Conservation (phyloP, 2,329 filamentous ascomycete species). For the Ceratocystiopsis minuta region DNA sequence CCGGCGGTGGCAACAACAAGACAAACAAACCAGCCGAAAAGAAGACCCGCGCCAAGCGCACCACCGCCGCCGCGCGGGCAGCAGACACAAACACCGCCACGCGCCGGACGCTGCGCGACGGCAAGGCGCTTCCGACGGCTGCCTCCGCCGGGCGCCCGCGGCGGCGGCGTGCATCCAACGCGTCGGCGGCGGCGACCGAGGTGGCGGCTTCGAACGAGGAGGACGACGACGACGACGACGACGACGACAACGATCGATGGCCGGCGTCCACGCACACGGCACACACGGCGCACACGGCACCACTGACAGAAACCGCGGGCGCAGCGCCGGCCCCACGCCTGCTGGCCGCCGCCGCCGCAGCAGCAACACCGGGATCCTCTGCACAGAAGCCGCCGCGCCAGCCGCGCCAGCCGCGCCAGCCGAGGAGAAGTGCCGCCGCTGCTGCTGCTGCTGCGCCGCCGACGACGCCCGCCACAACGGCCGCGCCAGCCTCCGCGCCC, state of each 20-base stretch:
- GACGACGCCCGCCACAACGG: slow-evolving; percentile 20
- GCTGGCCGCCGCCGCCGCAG: not conserved
- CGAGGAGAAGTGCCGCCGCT: slow-evolving; percentile 13
- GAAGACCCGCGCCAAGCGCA: no score
- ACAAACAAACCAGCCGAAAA: no score
- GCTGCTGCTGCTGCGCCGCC: not conserved
- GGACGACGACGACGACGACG: not conserved
- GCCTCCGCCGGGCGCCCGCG: not conserved
- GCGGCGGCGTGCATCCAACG: not conserved
- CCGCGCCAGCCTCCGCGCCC: not conserved
- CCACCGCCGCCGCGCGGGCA: not conserved
- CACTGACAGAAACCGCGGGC: not conserved
- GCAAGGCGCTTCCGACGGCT: not conserved
- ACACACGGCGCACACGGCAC: not conserved
- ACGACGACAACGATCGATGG: no score
- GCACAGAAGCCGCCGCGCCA: not conserved
- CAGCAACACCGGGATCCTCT: not conserved
- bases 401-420: not conserved
- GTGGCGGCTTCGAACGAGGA: slow-evolving; percentile 4
- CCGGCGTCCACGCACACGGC: not conserved
- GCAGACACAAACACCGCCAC: not conserved
- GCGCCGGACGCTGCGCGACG: not conserved
- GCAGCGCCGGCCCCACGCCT: not conserved
- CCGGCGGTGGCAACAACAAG: no score
- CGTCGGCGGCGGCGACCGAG: not conserved